Percentiles rank a stretch among this genome's conserved stretches.
phyloP scores from a whole-genome alignment of 306 rosid species.

The Sicyos edulis region DNA sequence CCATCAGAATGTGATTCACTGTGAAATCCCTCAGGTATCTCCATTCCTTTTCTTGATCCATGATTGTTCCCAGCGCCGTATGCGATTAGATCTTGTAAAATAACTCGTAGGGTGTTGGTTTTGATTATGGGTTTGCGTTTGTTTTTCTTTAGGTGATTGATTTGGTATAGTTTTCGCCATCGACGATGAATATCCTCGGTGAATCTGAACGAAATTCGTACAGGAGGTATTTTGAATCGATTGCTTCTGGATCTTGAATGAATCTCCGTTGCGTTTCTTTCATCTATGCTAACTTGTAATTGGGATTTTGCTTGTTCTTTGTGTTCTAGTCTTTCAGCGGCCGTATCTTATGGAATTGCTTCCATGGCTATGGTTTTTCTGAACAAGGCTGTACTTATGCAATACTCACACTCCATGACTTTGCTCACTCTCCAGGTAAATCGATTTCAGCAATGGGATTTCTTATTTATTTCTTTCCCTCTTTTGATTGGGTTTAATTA shows the following conservation, averaged over 20 bases:
- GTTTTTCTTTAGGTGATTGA: slow-evolving; percentile 16
- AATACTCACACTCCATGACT: slow-evolving; percentile 75
- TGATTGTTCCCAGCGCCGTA: too few species aligned
- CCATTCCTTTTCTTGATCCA: background rate
- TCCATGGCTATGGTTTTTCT: slow-evolving; percentile 98
- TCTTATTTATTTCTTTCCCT: background rate
- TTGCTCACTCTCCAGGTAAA: slow-evolving; percentile 84
- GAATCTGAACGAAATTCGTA: slow-evolving; percentile 44
- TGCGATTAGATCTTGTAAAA: background rate
- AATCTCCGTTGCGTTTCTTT: slow-evolving; percentile 4
- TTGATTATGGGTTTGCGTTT: background rate
- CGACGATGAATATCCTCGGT: slow-evolving; percentile 53
- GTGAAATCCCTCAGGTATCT: background rate
- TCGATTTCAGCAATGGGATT: background rate
- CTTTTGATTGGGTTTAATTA: slow-evolving; percentile 5
- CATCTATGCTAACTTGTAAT: background rate
- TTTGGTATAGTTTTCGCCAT: slow-evolving; percentile 10
- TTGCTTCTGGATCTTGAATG: background rate
- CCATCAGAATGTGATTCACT: slow-evolving; percentile 9
- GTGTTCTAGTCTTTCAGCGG: slow-evolving; percentile 59
- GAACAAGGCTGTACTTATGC: slow-evolving; percentile 92
- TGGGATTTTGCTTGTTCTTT: slow-evolving; percentile 20
- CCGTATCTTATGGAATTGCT: slow-evolving; percentile 76
- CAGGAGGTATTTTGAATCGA: slow-evolving; percentile 36
- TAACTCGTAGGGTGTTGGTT: slow-evolving; percentile 5